Conservation (phyloP, 306 rosid genomes). For the Psophocarpus tetragonolobus region DNA sequence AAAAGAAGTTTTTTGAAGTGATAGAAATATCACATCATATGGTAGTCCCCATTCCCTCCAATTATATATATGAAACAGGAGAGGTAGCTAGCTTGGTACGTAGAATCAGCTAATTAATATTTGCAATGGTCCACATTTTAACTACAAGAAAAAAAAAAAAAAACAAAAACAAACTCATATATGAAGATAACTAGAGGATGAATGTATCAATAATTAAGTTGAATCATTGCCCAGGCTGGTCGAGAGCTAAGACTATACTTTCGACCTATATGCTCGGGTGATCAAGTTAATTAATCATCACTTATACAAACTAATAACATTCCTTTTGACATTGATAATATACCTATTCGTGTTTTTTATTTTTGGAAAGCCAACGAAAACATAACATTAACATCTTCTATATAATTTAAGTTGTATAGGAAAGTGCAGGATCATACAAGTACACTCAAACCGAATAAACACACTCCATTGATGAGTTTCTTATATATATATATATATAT, state of each 20-base stretch:
- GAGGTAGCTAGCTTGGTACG: neutral
- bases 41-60: conserved; percentile 38
- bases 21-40: conserved; percentile 34
- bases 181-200: conserved; percentile 1
- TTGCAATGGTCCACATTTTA: conserved; percentile 32
- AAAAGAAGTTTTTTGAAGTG: conserved; percentile 5
- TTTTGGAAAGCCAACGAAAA: no score
- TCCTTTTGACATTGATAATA: neutral
- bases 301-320: neutral
- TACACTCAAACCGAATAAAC: neutral
- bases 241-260: neutral
- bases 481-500: no score
- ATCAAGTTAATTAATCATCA: neutral
- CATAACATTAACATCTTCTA: no score
- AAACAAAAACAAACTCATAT: neutral
- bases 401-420: no score
- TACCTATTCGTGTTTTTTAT: no score
- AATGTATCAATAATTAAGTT: conserved; percentile 29
- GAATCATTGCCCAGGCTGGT: conserved; percentile 15
- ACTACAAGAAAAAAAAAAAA: neutral
- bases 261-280: neutral
- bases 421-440: no score
- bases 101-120: conserved; percentile 5
- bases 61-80: conserved; percentile 31
- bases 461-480: neutral